Conservation (phyloP, 208 protist genomes). For the Crithidia thermophila region DNA sequence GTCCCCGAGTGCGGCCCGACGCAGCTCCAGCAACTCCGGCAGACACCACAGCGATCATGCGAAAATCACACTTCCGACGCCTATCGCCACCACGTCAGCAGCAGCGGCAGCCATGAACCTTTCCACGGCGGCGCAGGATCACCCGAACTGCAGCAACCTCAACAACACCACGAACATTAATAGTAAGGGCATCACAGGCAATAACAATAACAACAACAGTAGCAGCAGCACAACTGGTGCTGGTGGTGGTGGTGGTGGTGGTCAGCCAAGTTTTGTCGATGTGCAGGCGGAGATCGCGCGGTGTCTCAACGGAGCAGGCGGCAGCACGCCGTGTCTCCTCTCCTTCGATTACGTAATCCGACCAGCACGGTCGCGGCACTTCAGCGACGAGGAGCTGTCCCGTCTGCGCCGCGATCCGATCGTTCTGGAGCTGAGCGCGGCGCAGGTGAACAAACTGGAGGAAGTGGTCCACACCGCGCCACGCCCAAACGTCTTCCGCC, state of each 20-base stretch:
- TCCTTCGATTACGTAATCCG: slow-evolving; percentile 12
- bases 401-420: not conserved
- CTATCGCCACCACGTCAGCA: not conserved
- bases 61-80: no score
- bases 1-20: no score
- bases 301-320: slow-evolving; percentile 7
- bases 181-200: no score
- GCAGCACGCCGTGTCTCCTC: slow-evolving; percentile 13
- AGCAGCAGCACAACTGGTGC: not conserved
- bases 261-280: not conserved
- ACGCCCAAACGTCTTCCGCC: no score
- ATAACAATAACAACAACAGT: not conserved
- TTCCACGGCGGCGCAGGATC: not conserved
- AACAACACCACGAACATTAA: not conserved
- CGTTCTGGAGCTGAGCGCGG: slow-evolving; percentile 1
- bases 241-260: not conserved
- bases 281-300: slow-evolving; percentile 10
- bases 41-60: no score
- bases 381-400: not conserved
- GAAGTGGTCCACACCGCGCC: slow-evolving; percentile 7
- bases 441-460: slow-evolving; percentile 2
- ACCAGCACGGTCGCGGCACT: not conserved
- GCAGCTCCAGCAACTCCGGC: no score
- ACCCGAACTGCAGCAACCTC: not conserved
- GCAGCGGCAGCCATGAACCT: not conserved